phyloP scores from a whole-genome alignment of 1,284 basidiomycete genomes.

The Rhodotorula sp. region DNA sequence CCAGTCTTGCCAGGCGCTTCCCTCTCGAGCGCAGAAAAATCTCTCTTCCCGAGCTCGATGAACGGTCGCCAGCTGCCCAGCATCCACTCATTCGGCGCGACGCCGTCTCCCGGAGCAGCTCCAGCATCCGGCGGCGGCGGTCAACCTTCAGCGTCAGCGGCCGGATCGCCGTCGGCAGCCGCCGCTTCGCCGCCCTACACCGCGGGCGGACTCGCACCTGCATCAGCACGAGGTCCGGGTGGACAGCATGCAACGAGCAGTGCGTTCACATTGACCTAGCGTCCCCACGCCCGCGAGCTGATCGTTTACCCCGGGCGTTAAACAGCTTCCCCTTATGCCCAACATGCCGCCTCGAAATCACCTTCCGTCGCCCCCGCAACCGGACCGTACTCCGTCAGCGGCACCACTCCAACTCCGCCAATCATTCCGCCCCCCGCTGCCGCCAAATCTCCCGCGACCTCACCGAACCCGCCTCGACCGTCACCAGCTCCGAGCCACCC shows the following conservation, averaged over 20 bases:
- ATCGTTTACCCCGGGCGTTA: no score
- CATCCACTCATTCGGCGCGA: conserved; percentile 22
- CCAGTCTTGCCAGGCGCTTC: conserved; percentile 2
- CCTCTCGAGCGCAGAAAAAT: conserved; percentile 10
- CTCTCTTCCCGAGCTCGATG: conserved; percentile 25
- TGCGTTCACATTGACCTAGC: no score
- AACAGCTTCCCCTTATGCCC: neutral
- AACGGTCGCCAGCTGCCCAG: conserved; percentile 24
- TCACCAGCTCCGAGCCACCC: neutral
- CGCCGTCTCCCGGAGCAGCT: neutral
- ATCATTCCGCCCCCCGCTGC: neutral
- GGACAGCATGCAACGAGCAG: no score
- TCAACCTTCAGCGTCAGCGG: neutral
- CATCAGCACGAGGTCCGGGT: no score
- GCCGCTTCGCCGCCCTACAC: neutral
- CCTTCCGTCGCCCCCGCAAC: neutral
- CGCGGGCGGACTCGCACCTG: neutral
- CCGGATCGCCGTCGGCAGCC: neutral
- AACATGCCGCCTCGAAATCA: neutral
- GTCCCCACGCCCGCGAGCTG: no score
- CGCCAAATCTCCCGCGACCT: neutral
- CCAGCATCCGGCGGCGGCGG: neutral
- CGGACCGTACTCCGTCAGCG: neutral
- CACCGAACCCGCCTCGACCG: neutral
- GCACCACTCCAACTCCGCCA: conserved; percentile 3